Base-by-base conservation (phyloP, 331 rosid genomes). In the Saraca asoca region DNA sequence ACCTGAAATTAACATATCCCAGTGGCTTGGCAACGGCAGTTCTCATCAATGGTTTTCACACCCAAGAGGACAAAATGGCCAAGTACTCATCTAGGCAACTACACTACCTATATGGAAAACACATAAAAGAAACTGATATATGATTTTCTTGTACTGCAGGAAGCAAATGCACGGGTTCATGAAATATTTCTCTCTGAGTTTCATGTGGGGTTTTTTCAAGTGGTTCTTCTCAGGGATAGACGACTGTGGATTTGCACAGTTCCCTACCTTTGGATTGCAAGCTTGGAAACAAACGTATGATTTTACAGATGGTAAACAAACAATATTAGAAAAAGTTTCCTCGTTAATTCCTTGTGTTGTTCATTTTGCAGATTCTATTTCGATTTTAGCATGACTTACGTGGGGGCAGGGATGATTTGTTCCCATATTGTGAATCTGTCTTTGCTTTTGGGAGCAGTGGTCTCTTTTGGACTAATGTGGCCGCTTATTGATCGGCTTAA, bases 351-450 rank as follows among this genome's bases (percentile, higher is more conserved):
- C 14, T 61, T 11, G 1, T n/a, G 7, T 46, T 24, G 41, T 14
- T 67, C 55, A 6, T 24, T 62, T 64, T 62, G 84, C 84, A 91
- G 97, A 45, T 91, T 91, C 83, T 91, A 77, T 75, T 91, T 88
- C 68, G 90, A 91, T 64, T 91, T 91, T 62, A 75, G 85, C 58
- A 66, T 64, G 71, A 86, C 95, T 29, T 91, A 18, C 58, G 94
- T 91, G 58, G 97, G 97, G 76, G 94, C 97, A 45, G 97, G 97
- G 64, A 91, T 91, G 97, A 88, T 91, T 56, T 88, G 96, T 56
- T 91, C 97, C 17, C 96, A 88, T 73, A 55, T 79, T 33, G 95
- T 91, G 50, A 91, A 91, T 79, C 39, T 88, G 76, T 91, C 97
- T 34, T 69, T 91, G 85, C 89, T 91, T 48, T 81, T 91, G 4